Evolutionary conservation across 2,329 filamentous ascomycete genomes (phyloP).

Genomic region (Amauroascus verrucosus): DNA sequence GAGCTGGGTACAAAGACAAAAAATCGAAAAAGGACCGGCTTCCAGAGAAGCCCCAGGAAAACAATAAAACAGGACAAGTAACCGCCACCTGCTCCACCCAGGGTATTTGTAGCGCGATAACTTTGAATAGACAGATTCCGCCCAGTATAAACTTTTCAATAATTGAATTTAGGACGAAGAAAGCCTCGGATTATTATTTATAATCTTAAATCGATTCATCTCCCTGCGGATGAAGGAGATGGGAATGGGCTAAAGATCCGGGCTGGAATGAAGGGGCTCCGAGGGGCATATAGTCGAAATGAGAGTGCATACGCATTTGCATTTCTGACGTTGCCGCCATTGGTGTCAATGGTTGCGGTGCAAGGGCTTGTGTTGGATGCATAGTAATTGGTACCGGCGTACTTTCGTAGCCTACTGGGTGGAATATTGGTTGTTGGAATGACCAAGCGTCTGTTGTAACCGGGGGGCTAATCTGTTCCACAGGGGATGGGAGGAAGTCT

Average conservation of each 20-base stretch:
- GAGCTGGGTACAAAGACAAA: not conserved
- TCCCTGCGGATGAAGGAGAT: constrained; percentile 1
- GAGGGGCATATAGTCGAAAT: constrained; percentile 8
- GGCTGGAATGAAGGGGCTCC: constrained; percentile 2
- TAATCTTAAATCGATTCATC: constrained; percentile 1
- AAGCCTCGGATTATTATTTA: not conserved
- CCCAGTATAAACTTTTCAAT: constrained; percentile 1
- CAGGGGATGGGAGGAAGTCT: constrained; percentile 2
- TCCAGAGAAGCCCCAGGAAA: not conserved
- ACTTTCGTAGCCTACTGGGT: constrained; percentile 4
- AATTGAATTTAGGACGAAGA: not conserved
- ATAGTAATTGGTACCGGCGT: not conserved
- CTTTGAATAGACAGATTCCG: constrained; percentile 8
- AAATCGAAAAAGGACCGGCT: not conserved
- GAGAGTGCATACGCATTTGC: not conserved
- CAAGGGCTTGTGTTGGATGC: not conserved
- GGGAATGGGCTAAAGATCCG: not conserved
- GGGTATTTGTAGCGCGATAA: constrained; percentile 2
- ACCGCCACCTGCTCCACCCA: constrained; percentile 3
- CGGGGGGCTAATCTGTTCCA: constrained; percentile 2
- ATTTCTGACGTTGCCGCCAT: constrained; percentile 1
- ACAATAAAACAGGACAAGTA: not conserved
- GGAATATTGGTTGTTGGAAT: not conserved
- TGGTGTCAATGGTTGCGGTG: not conserved
- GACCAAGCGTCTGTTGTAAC: constrained; percentile 7